phyloP scores from a whole-genome alignment of 2,329 filamentous ascomycete species.

The Arthrocladium fulminans region DNA sequence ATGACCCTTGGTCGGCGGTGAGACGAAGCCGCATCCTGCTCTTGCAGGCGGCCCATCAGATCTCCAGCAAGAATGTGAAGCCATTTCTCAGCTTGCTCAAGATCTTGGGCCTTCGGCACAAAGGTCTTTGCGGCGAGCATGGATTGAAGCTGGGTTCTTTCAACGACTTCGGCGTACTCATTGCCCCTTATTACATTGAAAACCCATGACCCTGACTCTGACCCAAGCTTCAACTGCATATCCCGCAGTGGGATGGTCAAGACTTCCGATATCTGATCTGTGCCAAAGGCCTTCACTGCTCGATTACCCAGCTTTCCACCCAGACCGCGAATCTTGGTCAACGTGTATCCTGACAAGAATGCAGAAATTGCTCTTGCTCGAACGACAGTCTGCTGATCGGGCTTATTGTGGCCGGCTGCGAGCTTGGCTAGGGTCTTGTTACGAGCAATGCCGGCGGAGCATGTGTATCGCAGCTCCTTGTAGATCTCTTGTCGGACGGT shows the following conservation, averaged over 20 bases:
- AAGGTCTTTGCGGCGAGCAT: conserved; percentile 97
- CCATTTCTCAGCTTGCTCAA: conserved; percentile 74
- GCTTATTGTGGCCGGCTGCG: conserved; percentile 82
- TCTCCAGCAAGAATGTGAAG: conserved; percentile 82
- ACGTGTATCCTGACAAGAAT: conserved; percentile 76
- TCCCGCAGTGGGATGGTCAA: conserved; percentile 62
- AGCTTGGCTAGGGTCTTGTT: conserved; percentile 95
- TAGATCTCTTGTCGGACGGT: conserved; percentile 60
- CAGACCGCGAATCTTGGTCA: conserved; percentile 85
- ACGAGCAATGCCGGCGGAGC: conserved; percentile 73
- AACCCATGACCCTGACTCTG: conserved; percentile 77
- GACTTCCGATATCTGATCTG: conserved; percentile 67
- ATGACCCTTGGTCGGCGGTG: conserved; percentile 72
- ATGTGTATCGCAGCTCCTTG: conserved; percentile 70
- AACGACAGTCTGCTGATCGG: conserved; percentile 85
- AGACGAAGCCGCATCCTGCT: conserved; percentile 59
- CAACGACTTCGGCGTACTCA: conserved; percentile 78
- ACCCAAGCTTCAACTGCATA: conserved; percentile 67
- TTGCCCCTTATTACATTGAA: conserved; percentile 75
- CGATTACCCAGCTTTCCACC: conserved; percentile 89
- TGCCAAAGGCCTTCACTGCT: conserved; percentile 66
- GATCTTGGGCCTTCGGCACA: conserved; percentile 65
- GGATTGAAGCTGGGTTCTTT: conserved; percentile 84
- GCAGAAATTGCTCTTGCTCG: conserved; percentile 68
- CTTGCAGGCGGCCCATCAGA: conserved; percentile 76